Base-by-base conservation (phyloP, 169 alveolate genomes). In the Eimeria brunetti region DNA sequence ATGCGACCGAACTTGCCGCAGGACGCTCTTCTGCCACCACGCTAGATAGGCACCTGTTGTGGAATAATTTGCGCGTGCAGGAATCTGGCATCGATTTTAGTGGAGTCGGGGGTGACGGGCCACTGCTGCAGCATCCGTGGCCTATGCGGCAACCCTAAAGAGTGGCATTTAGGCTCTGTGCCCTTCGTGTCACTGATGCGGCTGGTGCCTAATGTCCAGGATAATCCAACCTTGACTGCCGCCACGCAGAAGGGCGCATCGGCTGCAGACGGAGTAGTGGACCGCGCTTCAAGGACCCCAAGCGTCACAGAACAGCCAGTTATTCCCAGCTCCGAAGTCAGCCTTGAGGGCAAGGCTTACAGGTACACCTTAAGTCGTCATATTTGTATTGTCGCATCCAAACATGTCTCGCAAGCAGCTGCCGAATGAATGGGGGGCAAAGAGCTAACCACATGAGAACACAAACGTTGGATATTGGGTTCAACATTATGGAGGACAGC, bases 81-180 rank as follows among this genome's bases (percentile, higher is more conserved):
- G 71, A 99, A 98, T 96, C 97, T 98, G 85, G 99, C 99, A 24
- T 98, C 99, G 18, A 97, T 98, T 44, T 97, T 98, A 33, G 98
- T 98, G n/a, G 99, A 98, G 96, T 97, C 98, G 85, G 99, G 99
- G n/a, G 95, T 98, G 85, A 99, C 99, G 67, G 99, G 99, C 38
- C 97, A 97, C 92, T 97, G 98, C 89, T 98, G 98, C 44, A 97
- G 99, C 64, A 99, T 99, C 56, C 97, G 99, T 95, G 99, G 99
- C 30, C 94, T 99, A 51, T 98, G 99, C 78, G 98, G 98, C 6
- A 97, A 97, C 33, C 98, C 98, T 6, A 95, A 97, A 33, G 98
- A 98, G 75, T 99, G 99, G 99, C 97, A 98, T 95, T 94, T 99
- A 96, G 99, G 99, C 75, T 99, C 99, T 27, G 97, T 98, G 85